Percentiles rank a stretch among this genome's conserved stretches.
phyloP scores from a whole-genome alignment of 192 early-diverging fungal species.

The Spinellus fusiger region DNA sequence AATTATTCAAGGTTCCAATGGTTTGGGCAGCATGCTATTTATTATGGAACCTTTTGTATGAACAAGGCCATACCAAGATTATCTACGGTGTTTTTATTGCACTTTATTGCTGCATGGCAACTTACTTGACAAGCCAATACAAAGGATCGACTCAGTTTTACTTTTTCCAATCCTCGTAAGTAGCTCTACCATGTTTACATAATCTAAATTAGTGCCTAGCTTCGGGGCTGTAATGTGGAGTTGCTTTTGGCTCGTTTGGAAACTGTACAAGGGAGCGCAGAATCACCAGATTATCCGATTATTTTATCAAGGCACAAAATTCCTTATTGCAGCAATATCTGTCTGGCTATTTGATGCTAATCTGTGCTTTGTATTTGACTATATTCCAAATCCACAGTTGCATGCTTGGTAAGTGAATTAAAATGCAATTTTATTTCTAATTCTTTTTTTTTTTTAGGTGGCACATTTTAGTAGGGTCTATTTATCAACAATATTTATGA shows the following conservation, averaged over 20 bases:
- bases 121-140: conserved; percentile 15
- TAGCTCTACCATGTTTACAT: not conserved
- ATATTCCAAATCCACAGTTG: conserved; percentile 23
- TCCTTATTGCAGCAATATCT: conserved; percentile 12
- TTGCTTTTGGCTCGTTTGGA: conserved; percentile 30
- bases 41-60: conserved; percentile 23
- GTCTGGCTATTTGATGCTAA: conserved; percentile 31
- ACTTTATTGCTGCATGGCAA: conserved; percentile 22
- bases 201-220: not conserved
- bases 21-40: conserved; percentile 30
- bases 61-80: conserved; percentile 4
- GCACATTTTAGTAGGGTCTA: conserved; percentile 17
- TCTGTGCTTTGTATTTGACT: conserved; percentile 28
- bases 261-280: conserved; percentile 10
- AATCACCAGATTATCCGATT: conserved; percentile 5
- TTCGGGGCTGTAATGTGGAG: conserved; percentile 32
- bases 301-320: conserved; percentile 16
- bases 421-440: not conserved
- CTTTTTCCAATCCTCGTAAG: conserved; percentile 28
- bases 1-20: conserved; percentile 21
- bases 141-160: conserved; percentile 23
- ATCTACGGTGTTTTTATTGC: conserved; percentile 3
- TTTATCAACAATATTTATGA: not conserved
- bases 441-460: conserved; percentile 11
- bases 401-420: conserved; percentile 25